These are phyloP conservation scores for Leccinum sublutescens DNA, from an alignment of 768 basidiomycete species.

Conservation along the genomic window DNA sequence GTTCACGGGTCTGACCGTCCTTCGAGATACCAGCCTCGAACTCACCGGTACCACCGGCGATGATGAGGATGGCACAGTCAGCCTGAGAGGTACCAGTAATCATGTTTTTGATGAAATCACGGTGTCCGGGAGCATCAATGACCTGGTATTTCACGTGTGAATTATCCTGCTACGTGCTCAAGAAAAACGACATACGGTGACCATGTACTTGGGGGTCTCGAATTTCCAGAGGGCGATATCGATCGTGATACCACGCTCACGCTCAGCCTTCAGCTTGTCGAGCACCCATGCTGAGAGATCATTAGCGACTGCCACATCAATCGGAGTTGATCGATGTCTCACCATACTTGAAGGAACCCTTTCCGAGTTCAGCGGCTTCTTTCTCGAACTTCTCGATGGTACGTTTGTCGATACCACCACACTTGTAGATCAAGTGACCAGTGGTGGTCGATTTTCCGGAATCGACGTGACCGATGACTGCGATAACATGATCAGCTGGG, in stretches of 20 bases:
- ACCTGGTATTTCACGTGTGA: slow-evolving; percentile 51
- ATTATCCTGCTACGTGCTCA: background rate
- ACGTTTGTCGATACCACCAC: slow-evolving; percentile 99
- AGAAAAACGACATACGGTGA: slow-evolving; percentile 61
- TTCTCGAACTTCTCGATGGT: slow-evolving; percentile 99
- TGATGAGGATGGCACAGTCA: slow-evolving; percentile 99
- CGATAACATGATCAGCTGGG: slow-evolving; percentile 31
- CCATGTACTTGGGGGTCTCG: slow-evolving; percentile 97
- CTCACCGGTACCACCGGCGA: slow-evolving; percentile 98
- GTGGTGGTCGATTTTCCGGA: slow-evolving; percentile 99
- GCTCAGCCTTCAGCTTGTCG: slow-evolving; percentile 99
- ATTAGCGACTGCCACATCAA: slow-evolving; percentile 20
- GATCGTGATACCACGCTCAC: slow-evolving; percentile 99
- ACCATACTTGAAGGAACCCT: slow-evolving; percentile 99
- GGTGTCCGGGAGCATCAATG: slow-evolving; percentile 99
- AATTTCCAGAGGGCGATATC: slow-evolving; percentile 99
- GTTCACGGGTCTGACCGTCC: slow-evolving; percentile 99
- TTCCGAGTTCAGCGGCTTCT: slow-evolving; percentile 99
- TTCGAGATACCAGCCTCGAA: slow-evolving; percentile 99
- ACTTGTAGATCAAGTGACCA: slow-evolving; percentile 99
- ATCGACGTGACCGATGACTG: slow-evolving; percentile 99
- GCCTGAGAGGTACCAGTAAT: slow-evolving; percentile 99
- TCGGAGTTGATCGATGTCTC: slow-evolving; percentile 33
- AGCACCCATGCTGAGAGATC: slow-evolving; percentile 88
- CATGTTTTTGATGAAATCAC: slow-evolving; percentile 99